Conservation (phyloP, 164 flowering plant species). For the Liriodendron chinense region DNA sequence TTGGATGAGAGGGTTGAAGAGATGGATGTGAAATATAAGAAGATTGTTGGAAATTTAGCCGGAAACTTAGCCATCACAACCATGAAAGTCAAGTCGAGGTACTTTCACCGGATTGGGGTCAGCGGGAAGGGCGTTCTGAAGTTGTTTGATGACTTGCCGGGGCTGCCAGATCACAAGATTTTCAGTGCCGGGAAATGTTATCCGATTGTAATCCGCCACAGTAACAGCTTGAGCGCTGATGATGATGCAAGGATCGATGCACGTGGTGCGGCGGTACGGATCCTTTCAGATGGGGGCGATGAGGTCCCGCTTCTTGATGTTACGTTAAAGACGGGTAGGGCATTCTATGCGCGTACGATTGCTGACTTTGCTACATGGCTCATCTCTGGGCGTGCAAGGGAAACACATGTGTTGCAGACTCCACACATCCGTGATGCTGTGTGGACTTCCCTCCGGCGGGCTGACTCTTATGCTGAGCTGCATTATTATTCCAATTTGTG, state of each 20-base stretch:
- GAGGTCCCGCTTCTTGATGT: constrained; percentile 48
- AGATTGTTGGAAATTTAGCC: constrained; percentile 63
- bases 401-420: constrained; percentile 55
- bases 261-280: constrained; percentile 67
- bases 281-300: constrained; percentile 32
- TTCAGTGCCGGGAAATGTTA: constrained; percentile 53
- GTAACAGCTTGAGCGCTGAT: constrained; percentile 75
- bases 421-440: constrained; percentile 73
- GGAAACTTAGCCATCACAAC: constrained; percentile 71
- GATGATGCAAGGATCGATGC: constrained; percentile 87
- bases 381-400: constrained; percentile 72
- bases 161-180: constrained; percentile 56
- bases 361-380: constrained; percentile 76
- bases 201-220: constrained; percentile 58
- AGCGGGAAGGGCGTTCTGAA: constrained; percentile 56
- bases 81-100: constrained; percentile 63
- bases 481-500: constrained; percentile 70
- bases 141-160: constrained; percentile 50
- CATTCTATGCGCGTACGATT: constrained; percentile 70
- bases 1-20: constrained; percentile 72
- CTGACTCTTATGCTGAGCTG: constrained; percentile 50
- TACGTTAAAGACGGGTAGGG: constrained; percentile 75
- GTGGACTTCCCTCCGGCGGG: constrained; percentile 59
- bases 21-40: constrained; percentile 67
- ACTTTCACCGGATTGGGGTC: constrained; percentile 76